Conservation (phyloP, 2,329 filamentous ascomycete genomes). For the Ophiostoma tasmaniense region DNA sequence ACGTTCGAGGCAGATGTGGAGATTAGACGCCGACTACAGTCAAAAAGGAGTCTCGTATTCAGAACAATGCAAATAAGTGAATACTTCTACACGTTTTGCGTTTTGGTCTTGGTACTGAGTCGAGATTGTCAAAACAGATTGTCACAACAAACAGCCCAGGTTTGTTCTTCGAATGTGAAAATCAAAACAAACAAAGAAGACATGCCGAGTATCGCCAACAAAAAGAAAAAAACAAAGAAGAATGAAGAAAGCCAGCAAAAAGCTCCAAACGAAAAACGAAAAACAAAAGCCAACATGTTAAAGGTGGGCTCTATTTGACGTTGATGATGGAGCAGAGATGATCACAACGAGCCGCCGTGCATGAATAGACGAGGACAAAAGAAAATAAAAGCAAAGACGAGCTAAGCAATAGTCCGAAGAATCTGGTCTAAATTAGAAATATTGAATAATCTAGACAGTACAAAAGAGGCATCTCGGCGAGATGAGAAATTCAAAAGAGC, state of each 20-base stretch:
- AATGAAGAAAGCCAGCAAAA: neutral
- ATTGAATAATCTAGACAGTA: too few relatives aligned
- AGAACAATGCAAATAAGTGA: neutral
- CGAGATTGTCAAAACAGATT: neutral
- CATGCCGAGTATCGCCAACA: too few relatives aligned
- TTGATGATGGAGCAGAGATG: neutral
- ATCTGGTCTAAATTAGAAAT: neutral
- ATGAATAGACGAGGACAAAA: neutral
- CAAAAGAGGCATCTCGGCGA: neutral
- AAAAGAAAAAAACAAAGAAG: neutral
- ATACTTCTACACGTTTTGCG: neutral
- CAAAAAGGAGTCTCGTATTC: neutral
- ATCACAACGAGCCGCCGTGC: neutral
- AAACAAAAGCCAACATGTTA: neutral
- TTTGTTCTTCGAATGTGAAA: neutral
- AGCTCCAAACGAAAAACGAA: too few relatives aligned
- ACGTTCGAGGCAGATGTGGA: neutral
- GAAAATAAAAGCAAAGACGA: too few relatives aligned
- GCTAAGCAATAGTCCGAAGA: too few relatives aligned
- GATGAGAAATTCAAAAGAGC: neutral
- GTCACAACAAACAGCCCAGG: neutral
- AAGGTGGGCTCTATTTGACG: neutral
- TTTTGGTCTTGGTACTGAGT: too few relatives aligned
- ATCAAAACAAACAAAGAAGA: neutral
- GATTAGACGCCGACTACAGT: neutral